A percentile compares a stretch with the other conserved stretches of the same genome.
Conservation (phyloP, 192 early-diverging fungal genomes). For the Coemansia sp. region DNA sequence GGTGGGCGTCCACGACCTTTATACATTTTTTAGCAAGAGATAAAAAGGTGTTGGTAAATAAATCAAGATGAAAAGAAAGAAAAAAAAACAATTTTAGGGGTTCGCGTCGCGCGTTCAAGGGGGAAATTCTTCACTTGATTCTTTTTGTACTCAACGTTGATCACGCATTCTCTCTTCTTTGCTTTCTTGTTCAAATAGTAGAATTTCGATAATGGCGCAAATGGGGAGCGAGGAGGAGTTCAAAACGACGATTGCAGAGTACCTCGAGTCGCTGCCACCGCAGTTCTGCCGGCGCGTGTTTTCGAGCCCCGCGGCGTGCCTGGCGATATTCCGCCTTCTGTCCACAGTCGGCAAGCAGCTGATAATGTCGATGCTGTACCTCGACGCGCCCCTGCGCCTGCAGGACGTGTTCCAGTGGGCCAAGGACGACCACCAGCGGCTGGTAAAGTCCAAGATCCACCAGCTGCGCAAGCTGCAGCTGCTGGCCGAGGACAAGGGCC, state of each 20-base stretch:
- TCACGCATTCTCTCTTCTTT: too few relatives aligned
- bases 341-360: constrained; percentile 85
- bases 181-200: constrained; percentile 1
- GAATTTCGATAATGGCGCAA: constrained; percentile 7
- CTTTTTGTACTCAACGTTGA: too few relatives aligned
- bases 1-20: too few relatives aligned
- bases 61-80: too few relatives aligned
- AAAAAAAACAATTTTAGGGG: too few relatives aligned
- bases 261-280: constrained; percentile 74
- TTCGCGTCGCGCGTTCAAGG: too few relatives aligned
- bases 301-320: constrained; percentile 86
- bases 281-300: constrained; percentile 78
- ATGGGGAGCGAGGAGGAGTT: constrained; percentile 54
- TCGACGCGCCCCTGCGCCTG: constrained; percentile 58
- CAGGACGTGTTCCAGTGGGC: constrained; percentile 69
- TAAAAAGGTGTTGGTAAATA: too few relatives aligned
- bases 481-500: constrained; percentile 53
- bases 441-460: constrained; percentile 63
- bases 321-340: constrained; percentile 87
- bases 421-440: constrained; percentile 36
- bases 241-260: constrained; percentile 76
- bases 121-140: too few relatives aligned
- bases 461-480: constrained; percentile 74
- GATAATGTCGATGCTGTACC: constrained; percentile 84
- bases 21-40: too few relatives aligned